phyloP scores from a whole-genome alignment of 2,329 filamentous ascomycete genomes.

The Hortaea sp. region DNA sequence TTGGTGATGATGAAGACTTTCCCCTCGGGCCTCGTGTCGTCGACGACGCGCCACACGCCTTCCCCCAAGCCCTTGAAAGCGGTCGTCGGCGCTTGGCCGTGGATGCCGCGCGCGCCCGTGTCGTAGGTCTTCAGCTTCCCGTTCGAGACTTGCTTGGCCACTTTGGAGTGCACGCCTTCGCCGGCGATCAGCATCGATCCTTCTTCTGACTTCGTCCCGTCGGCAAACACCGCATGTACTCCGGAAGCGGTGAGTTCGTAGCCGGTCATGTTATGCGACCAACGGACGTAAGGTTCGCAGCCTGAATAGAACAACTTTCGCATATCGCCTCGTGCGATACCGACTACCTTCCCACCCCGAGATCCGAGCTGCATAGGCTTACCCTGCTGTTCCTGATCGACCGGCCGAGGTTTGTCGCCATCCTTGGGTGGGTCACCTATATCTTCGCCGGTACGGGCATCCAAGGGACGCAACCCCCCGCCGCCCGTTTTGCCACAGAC shows the following conservation, averaged over 20 bases:
- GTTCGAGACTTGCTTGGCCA: conserved; percentile 50
- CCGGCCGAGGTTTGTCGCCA: neutral
- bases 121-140: conserved; percentile 53
- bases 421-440: conserved; percentile 1
- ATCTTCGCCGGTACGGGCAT: conserved; percentile 45
- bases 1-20: conserved; percentile 52
- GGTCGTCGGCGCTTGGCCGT: conserved; percentile 52
- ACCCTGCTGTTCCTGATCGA: conserved; percentile 4
- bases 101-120: conserved; percentile 53
- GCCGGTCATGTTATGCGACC: conserved; percentile 46
- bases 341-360: conserved; percentile 49
- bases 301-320: conserved; percentile 48
- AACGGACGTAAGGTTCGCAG: conserved; percentile 46
- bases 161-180: conserved; percentile 52
- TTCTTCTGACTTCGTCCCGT: conserved; percentile 49
- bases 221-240: conserved; percentile 49
- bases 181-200: conserved; percentile 51
- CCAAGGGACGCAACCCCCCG: conserved; percentile 38
- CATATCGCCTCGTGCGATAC: conserved; percentile 56
- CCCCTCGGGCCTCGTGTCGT: conserved; percentile 39
- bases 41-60: conserved; percentile 49
- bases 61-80: conserved; percentile 54
- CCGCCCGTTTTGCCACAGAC: conserved; percentile 52
- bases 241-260: conserved; percentile 48
- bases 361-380: conserved; percentile 31